phyloP scores from a whole-genome alignment of 768 basidiomycete genomes.

The Lyophyllum decastes region DNA sequence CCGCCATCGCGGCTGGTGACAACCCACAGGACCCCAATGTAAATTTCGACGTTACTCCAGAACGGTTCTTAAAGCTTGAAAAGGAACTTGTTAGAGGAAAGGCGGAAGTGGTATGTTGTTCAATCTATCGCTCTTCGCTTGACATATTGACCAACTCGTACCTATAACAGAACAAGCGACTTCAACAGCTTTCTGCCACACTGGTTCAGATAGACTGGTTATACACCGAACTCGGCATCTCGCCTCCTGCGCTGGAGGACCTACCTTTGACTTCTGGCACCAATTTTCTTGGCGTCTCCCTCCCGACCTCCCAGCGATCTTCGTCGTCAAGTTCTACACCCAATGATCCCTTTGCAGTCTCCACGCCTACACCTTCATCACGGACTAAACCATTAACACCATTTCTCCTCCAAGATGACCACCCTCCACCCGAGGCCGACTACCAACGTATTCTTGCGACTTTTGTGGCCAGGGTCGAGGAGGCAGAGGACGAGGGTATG shows the following conservation, averaged over 20 bases:
- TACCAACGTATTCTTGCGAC: conserved; percentile 62
- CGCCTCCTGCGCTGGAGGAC: conserved; percentile 58
- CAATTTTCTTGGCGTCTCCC: conserved; percentile 22
- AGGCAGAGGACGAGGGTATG: conserved; percentile 51
- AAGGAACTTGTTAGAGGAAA: conserved; percentile 85
- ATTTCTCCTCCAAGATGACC: conserved; percentile 37
- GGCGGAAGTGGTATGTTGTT: conserved; percentile 72
- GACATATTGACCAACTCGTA: conserved; percentile 1
- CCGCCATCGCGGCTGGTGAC: conserved; percentile 43
- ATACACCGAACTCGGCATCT: conserved; percentile 78
- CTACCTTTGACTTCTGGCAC: conserved; percentile 29
- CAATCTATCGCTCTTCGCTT: neutral
- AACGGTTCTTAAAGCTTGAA: conserved; percentile 79
- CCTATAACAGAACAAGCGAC: conserved; percentile 58
- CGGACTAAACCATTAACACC: conserved; percentile 36
- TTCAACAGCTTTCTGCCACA: conserved; percentile 59
- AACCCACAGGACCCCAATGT: conserved; percentile 34
- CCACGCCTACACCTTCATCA: conserved; percentile 53
- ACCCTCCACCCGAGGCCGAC: conserved; percentile 33
- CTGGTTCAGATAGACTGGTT: conserved; percentile 83
- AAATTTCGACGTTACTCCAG: conserved; percentile 74
- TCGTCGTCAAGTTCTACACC: conserved; percentile 38
- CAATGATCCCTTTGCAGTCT: conserved; percentile 48
- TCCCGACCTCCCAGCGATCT: conserved; percentile 30
- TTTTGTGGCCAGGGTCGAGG: conserved; percentile 66